These are phyloP conservation scores for Meripilus lineatus DNA, from an alignment of 1,284 basidiomycete genomes.

Conservation along the genomic window DNA sequence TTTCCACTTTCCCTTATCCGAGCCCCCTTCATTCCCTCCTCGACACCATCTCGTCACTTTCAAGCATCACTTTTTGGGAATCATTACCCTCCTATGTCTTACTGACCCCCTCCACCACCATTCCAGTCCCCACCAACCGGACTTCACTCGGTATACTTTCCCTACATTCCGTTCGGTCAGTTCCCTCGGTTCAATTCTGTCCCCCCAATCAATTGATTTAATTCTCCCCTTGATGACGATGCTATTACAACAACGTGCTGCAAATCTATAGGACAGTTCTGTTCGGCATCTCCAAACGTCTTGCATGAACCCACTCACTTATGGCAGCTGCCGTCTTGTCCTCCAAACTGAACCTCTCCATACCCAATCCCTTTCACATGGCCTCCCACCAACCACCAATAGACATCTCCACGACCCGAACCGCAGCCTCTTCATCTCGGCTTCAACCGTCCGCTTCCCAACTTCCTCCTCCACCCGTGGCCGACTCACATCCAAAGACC, in stretches of 20 bases:
- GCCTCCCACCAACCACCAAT: constrained; percentile 36
- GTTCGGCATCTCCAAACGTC: constrained; percentile 16
- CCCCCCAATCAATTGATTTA: constrained; percentile 9
- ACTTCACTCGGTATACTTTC: constrained; percentile 13
- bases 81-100: not conserved
- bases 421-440: constrained; percentile 40
- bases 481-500: constrained; percentile 43
- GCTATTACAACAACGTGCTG: not conserved
- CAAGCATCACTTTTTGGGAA: not conserved
- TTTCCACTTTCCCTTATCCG: constrained; percentile 7
- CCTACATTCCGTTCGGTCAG: constrained; percentile 1
- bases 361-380: constrained; percentile 45
- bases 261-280: constrained; percentile 11
- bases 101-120: constrained; percentile 11
- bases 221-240: constrained; percentile 16
- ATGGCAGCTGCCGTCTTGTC: constrained; percentile 47
- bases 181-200: not conserved
- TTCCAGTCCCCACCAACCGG: constrained; percentile 32
- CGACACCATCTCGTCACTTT: not conserved
- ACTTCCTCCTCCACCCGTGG: constrained; percentile 5
- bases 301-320: constrained; percentile 20
- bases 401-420: constrained; percentile 27
- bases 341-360: constrained; percentile 34
- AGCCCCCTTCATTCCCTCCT: constrained; percentile 1
- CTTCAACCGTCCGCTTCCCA: constrained; percentile 18